phyloP scores from a whole-genome alignment of 2,329 filamentous ascomycete genomes.

The Raffaelea deltoideospora region DNA sequence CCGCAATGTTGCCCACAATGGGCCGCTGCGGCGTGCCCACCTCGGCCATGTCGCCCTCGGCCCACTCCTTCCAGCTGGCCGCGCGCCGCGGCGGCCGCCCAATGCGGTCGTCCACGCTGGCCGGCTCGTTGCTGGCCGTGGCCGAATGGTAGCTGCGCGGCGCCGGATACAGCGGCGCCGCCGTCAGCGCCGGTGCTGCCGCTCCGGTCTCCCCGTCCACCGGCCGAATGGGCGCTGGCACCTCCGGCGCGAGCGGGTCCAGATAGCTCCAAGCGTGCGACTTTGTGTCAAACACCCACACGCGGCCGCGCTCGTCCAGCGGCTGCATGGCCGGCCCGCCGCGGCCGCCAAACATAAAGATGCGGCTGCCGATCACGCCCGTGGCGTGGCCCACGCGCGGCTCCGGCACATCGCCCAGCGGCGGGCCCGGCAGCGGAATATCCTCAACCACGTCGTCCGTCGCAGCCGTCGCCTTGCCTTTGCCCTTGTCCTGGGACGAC shows the following conservation, averaged over 20 bases:
- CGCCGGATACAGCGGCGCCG: constrained; percentile 29
- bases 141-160: constrained; percentile 59
- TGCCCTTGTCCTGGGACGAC: constrained; percentile 21
- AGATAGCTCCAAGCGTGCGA: constrained; percentile 50
- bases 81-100: constrained; percentile 18
- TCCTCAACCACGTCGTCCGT: constrained; percentile 5
- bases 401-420: constrained; percentile 36
- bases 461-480: constrained; percentile 3
- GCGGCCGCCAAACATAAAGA: constrained; percentile 73
- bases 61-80: constrained; percentile 39
- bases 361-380: constrained; percentile 48
- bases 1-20: constrained; percentile 40
- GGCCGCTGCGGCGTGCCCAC: constrained; percentile 45
- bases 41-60: constrained; percentile 35
- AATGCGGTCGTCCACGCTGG: constrained; percentile 10
- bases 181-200: constrained; percentile 5
- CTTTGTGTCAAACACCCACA: constrained; percentile 63
- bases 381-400: constrained; percentile 62
- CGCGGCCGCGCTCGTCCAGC: constrained; percentile 55
- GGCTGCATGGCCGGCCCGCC: constrained; percentile 53
- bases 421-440: constrained; percentile 16
- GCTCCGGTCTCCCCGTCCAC: constrained; percentile 6
- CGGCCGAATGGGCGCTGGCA: constrained; percentile 15
- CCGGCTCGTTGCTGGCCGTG: constrained; percentile 25
- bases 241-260: constrained; percentile 33